Base-by-base conservation (phyloP, 495 filamentous ascomycete species). In the Annulohypoxylon maeteangense region DNA sequence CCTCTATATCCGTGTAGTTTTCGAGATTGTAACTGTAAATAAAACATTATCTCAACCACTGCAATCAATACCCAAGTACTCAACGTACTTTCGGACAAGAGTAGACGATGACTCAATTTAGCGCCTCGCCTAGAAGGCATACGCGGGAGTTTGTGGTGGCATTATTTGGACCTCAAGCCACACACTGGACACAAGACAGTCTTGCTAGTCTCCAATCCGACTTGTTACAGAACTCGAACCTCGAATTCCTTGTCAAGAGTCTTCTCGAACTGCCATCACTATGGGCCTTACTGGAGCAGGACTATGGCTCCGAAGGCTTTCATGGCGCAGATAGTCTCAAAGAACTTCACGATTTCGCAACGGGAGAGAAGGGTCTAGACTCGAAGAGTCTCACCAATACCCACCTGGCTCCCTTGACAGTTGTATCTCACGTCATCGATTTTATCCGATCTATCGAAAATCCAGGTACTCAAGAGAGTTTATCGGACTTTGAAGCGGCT, bases 41-140 rank as follows among this genome's bases (percentile, higher is more conserved):
- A 29, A 53, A 14, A 31, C 23, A 53, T n/a, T 3, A 29, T 16
- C 48, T 53, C 25, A 53, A 53, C 48, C 48, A 6, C 14, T 7
- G 12, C 25, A 6, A 31, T 16, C 25, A 53, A n/a, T 11, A 53
- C 16, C 48, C 23, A 53, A 11, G 48, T 53, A 53, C 48, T 53
- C 48, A 53, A 53, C 48, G 48, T 53, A 53, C 48, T 53, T 31
- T 29, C 48, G 48, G 48, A 31, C 48, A 53, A 29, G 48, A 53
- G 23, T 12, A 53, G 48, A 53, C 48, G 48, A 53, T 53, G 48
- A 53, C 48, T 29, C 10, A 25, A 53, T 53, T 31, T 14, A 14
- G 23, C 12, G 12, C 48, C 6, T 53, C 25, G 23, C 12, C 48
- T 14, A 12, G 1, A 7, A 25, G 48, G 11, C 25, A 31, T 12